Evolutionary conservation across 108 stramenopile species (phyloP).

Genomic region (Discostella pseudostelligera): DNA sequence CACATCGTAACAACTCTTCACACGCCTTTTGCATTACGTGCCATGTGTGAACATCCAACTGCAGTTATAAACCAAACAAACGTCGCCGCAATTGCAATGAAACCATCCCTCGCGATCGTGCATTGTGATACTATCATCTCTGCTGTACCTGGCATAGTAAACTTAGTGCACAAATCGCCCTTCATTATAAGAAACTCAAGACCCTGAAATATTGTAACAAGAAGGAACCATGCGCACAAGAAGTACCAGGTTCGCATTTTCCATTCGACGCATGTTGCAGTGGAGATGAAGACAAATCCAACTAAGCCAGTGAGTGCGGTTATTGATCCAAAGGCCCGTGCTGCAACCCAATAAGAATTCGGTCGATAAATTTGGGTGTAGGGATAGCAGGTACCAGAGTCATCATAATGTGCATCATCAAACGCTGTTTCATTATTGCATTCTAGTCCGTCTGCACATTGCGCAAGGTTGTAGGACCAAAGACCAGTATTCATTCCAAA

Average conservation of each 20-base stretch:
- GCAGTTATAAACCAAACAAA: slow-evolving; percentile 35
- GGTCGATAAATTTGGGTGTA: slow-evolving; percentile 5
- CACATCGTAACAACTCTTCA: too few species aligned
- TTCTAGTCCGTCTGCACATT: not conserved
- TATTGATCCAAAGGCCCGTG: slow-evolving; percentile 17
- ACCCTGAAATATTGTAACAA: slow-evolving; percentile 33
- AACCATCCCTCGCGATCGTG: slow-evolving; percentile 18
- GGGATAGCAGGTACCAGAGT: slow-evolving; percentile 24
- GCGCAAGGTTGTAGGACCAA: slow-evolving; percentile 5
- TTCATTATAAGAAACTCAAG: slow-evolving; percentile 41
- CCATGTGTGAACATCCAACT: slow-evolving; percentile 20
- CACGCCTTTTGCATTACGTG: not conserved
- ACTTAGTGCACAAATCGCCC: slow-evolving; percentile 28
- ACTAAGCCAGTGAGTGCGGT: slow-evolving; percentile 23
- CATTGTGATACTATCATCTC: slow-evolving; percentile 15
- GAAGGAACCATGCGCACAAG: slow-evolving; percentile 12
- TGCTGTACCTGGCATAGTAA: not conserved
- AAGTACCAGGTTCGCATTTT: slow-evolving; percentile 26
- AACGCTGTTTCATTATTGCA: not conserved
- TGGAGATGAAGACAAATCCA: slow-evolving; percentile 25
- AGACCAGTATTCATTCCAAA: slow-evolving; percentile 1
- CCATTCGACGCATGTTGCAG: slow-evolving; percentile 38
- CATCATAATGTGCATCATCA: slow-evolving; percentile 17
- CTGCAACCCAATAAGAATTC: slow-evolving; percentile 24
- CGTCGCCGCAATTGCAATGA: slow-evolving; percentile 30